phyloP scores from a whole-genome alignment of 768 basidiomycete species.

The Zangia roseola region DNA sequence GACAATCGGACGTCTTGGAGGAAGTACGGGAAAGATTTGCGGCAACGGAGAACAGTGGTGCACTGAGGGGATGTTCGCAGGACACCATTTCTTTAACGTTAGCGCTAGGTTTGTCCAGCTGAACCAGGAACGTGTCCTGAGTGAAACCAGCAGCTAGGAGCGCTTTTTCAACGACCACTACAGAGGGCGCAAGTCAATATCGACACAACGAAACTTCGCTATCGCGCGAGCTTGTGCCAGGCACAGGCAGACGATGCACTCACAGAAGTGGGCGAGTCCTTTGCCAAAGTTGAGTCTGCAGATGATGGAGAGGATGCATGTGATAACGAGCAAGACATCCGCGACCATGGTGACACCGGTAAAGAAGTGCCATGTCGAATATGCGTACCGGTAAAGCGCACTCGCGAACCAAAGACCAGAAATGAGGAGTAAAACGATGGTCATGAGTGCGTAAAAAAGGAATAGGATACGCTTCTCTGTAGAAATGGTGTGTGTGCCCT shows the following conservation, averaged over 20 bases:
- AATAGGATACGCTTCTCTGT: conserved; percentile 42
- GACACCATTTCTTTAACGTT: background rate
- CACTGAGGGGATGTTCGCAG: background rate
- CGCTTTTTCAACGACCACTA: conserved; percentile 16
- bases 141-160: conserved; percentile 19
- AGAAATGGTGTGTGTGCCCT: conserved; percentile 53
- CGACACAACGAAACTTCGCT: background rate
- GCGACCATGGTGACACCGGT: conserved; percentile 42
- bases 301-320: conserved; percentile 43
- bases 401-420: conserved; percentile 45
- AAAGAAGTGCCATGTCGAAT: conserved; percentile 40
- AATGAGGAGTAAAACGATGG: conserved; percentile 37
- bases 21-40: background rate
- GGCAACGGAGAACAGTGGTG: background rate
- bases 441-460: conserved; percentile 38
- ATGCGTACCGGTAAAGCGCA: conserved; percentile 37
- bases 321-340: conserved; percentile 40
- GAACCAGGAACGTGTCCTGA: conserved; percentile 11
- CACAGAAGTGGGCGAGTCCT: conserved; percentile 53
- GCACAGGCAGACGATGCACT: conserved; percentile 13
- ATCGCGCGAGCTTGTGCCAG: too few relatives aligned
- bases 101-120: background rate
- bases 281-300: conserved; percentile 55
- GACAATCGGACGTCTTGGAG: background rate
- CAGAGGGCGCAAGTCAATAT: background rate